Evolutionary conservation across 768 basidiomycete species (phyloP), one percentile per base, ranked within the genome.

Genomic region (Cantharellus cinnabarinus): DNA sequence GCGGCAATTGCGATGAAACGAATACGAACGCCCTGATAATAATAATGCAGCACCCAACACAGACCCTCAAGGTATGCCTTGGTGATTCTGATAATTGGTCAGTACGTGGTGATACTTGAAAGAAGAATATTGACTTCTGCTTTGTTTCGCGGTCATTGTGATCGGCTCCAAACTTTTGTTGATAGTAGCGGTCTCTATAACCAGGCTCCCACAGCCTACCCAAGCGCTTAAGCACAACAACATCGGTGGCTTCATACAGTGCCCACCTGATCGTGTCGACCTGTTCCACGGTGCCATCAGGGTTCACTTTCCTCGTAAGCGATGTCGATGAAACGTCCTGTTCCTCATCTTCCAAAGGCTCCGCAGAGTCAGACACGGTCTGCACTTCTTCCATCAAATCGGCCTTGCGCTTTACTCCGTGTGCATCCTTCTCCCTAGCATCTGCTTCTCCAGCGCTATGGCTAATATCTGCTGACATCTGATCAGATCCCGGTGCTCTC

Each of bases 31-130:
- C 95, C 95, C 77, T 98, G 94, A 68, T 98, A 99, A 68, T 99
- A 98, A 70, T 99, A 99, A 61, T 84, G 82, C 61, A 99, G 70
- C 2, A 99, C 95, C 95, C 95, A 98, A 42, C 81, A 80, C 55
- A 99, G 74, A 38, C 95, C 95, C 71, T 99, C 91, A 51, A 97
- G 75, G 68, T 99, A 99, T n/a, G 73, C 70, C 63, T 76, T 78
- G 2, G 88, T 83, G 60, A 29, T 29, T 29, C 20, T 29, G 20
- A 29, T 29, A 29, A 29, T 29, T 29, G 20, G 20, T 29, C 20
- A 29, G 20, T 29, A 29, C 20, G 20, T 29, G 20, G 20, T 29
- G 20, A 98, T 64, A 62, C 90, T 97, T 64, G 1, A 55, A 55
- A 15, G 10, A n/a, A 58, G 5, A 7, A 37, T 29, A 20, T 91